A percentile compares a stretch with the other conserved stretches of the same genome.
phyloP scores from a whole-genome alignment of 2,329 filamentous ascomycete species.

The Passalora sequoiae region DNA sequence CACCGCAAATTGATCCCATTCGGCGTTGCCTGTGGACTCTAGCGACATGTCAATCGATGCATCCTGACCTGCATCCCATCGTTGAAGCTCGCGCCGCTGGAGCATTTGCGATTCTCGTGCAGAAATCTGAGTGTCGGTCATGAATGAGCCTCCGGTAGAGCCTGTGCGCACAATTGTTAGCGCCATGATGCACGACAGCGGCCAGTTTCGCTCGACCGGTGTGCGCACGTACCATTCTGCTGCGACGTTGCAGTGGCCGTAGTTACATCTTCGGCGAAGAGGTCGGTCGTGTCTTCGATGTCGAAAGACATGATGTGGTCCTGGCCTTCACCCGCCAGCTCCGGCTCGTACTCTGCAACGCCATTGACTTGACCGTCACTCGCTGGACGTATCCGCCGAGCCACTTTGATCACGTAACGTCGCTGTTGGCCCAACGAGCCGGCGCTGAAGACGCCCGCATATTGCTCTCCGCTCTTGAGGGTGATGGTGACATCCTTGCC shows the following conservation, averaged over 20 bases:
- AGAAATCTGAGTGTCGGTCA: slow-evolving; percentile 85
- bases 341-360: slow-evolving; percentile 35
- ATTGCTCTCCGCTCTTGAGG: slow-evolving; percentile 57
- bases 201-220: too few relatives aligned
- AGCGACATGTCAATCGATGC: slow-evolving; percentile 60
- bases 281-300: slow-evolving; percentile 55
- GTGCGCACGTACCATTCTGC: slow-evolving; percentile 54
- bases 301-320: slow-evolving; percentile 56
- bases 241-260: slow-evolving; percentile 48
- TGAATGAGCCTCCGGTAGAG: slow-evolving; percentile 60
- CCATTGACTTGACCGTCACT: slow-evolving; percentile 45
- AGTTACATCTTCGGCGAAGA: slow-evolving; percentile 51
- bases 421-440: slow-evolving; percentile 49
- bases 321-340: slow-evolving; percentile 45
- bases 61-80: slow-evolving; percentile 65
- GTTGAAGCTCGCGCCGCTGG: slow-evolving; percentile 71
- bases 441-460: slow-evolving; percentile 57
- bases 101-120: slow-evolving; percentile 55
- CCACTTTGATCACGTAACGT: slow-evolving; percentile 61
- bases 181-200: too few relatives aligned
- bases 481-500: slow-evolving; percentile 53
- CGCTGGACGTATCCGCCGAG: slow-evolving; percentile 46
- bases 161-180: too few relatives aligned
- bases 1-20: slow-evolving; percentile 90
- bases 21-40: slow-evolving; percentile 36